A percentile compares a stretch with the other conserved stretches of the same genome.
Evolutionary conservation across 768 basidiomycete species (phyloP).

Genomic region (Trametes coccinea): DNA sequence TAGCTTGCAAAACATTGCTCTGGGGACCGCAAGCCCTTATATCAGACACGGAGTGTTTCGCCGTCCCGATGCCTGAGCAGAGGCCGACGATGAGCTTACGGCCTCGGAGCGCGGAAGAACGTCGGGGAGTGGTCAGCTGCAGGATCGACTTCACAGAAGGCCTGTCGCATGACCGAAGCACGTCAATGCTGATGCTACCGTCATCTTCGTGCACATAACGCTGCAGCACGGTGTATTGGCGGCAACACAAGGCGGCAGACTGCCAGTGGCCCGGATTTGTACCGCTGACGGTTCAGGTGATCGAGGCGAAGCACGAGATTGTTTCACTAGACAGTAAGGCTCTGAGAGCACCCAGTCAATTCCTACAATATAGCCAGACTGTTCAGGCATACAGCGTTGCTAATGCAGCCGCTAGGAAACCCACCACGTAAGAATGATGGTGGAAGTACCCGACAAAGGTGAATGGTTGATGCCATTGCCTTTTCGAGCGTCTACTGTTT

Average conservation of each 20-base stretch:
- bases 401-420: too few species aligned
- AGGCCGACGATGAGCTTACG: neutral
- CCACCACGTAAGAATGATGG: too few species aligned
- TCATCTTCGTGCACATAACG: too few species aligned
- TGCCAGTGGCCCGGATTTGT: neutral
- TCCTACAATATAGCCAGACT: too few species aligned
- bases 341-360: too few species aligned
- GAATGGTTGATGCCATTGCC: too few species aligned
- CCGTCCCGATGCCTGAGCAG: too few species aligned
- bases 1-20: neutral
- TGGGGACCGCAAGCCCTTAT: neutral
- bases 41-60: too few species aligned
- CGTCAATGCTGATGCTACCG: neutral
- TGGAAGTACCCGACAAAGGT: too few species aligned
- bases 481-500: too few species aligned
- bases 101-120: constrained; percentile 12
- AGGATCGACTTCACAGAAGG: neutral
- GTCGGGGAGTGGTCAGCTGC: constrained; percentile 24
- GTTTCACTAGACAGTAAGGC: too few species aligned
- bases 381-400: too few species aligned
- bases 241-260: neutral
- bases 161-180: constrained; percentile 6
- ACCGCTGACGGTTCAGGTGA: neutral
- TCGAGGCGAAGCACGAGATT: neutral
- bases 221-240: neutral